Conservation (phyloP, 129 eudicot species). For the Deinandra increscens region DNA sequence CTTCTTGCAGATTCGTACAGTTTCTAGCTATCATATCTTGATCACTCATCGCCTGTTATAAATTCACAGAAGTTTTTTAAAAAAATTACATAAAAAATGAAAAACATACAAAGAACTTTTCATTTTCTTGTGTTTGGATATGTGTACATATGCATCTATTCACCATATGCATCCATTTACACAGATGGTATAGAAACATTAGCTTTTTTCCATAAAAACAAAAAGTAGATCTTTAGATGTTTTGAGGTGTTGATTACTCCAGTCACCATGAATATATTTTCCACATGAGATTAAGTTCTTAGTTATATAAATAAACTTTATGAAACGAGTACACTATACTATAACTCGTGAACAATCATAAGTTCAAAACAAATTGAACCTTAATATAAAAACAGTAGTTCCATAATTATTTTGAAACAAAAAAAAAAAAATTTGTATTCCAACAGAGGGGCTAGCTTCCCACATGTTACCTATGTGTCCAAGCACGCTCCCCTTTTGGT, state of each 20-base stretch:
- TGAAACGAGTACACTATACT: too few species aligned
- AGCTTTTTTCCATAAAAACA: slow-evolving; percentile 7
- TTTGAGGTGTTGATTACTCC: slow-evolving; percentile 11
- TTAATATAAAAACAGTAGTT: too few species aligned
- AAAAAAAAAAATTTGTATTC: too few species aligned
- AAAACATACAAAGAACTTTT: slow-evolving; percentile 1
- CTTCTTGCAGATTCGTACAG: slow-evolving; percentile 59
- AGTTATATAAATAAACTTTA: neutral
- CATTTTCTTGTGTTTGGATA: neutral
- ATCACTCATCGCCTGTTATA: slow-evolving; percentile 88
- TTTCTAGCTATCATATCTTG: slow-evolving; percentile 71
- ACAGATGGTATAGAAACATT: neutral
- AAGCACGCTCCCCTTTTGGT: too few species aligned
- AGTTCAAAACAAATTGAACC: too few species aligned
- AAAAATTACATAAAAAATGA: slow-evolving; percentile 18
- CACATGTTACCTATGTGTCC: too few species aligned
- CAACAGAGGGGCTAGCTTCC: too few species aligned
- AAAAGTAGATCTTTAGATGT: slow-evolving; percentile 7
- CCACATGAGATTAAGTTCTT: neutral
- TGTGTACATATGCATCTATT: neutral
- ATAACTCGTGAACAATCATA: too few species aligned
- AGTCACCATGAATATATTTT: neutral
- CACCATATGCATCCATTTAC: neutral
- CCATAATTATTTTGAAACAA: too few species aligned
- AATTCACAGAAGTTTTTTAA: slow-evolving; percentile 26